Base-by-base conservation (phyloP, 805 yeast species). In the Lachancea lanzarotensis region DNA sequence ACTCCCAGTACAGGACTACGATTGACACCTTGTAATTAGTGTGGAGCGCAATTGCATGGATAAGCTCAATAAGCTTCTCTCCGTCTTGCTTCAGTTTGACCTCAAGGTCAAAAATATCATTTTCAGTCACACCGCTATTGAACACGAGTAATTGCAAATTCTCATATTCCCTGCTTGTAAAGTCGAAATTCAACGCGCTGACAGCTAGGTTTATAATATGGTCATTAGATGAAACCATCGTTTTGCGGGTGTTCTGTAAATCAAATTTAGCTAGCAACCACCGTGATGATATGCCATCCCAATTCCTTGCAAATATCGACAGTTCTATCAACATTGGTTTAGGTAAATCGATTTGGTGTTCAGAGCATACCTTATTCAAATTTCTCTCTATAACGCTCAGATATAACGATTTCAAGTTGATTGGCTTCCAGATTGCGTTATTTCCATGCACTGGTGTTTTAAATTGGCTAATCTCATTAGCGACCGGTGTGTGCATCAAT, bases 371-470 rank as follows among this genome's bases (percentile, higher is more conserved):
- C 11, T 8, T 10, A n/a, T 16, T 27, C 8, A 30, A 1, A 32
- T 36, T 36, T 3, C 22, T 26, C 7, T 33, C 30, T 7, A 58
- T 38, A 10, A 66, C 58, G 1, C 55, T 41, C n/a, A 56, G 50
- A 32, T 70, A 61, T 34, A 75, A 58, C 8, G 53, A 35, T 10
- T 58, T 50, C 12, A 78, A 51, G 48, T 72, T 68, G 11, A 75
- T 48, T 1, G 79, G 78, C 32, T 63, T 58, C 84, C 83, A 78
- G 11, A 74, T 59, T 32, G 65, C 60, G 22, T 63, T 58, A 13
- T 73, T 64, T 42, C 63, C 66, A 6, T 52, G 51, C 44, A 71
- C 70, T 38, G 69, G 51, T 2, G 43, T 48, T 7, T 59, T 50
- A 31, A 67, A 62, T 11, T 53, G 62, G 47, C 65, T 62, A 13